These are phyloP conservation scores for Eragrostis tef DNA, from an alignment of 202 grass and related monocot genomes.

Conservation along the genomic window DNA sequence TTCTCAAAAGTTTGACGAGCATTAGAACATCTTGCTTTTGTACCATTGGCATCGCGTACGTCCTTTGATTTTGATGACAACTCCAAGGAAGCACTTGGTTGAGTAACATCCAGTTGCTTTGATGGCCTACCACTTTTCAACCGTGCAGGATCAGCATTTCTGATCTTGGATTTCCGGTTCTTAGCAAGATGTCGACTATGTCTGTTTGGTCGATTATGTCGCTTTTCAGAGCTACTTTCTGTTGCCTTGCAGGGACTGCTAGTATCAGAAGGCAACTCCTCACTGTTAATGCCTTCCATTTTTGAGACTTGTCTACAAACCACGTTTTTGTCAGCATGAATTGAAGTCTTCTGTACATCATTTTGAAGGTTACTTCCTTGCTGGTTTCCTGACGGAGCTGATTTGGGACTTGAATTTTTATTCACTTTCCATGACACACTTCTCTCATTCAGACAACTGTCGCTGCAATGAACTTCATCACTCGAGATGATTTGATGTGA, in stretches of 20 bases:
- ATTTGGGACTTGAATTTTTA: background rate
- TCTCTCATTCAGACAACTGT: background rate
- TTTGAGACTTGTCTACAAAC: background rate
- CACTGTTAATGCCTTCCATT: background rate
- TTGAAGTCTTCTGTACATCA: background rate
- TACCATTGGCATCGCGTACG: background rate
- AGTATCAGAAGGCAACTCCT: background rate
- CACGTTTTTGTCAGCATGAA: slow-evolving; percentile 4
- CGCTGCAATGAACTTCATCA: background rate
- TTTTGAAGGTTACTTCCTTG: background rate
- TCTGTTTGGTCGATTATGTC: background rate
- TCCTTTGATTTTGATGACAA: slow-evolving; percentile 6
- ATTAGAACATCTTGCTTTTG: background rate
- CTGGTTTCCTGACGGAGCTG: background rate
- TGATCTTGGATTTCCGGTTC: background rate
- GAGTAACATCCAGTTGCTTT: background rate
- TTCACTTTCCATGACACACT: too few relatives aligned
- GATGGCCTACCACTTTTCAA: background rate
- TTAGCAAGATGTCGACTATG: background rate
- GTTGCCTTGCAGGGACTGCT: background rate
- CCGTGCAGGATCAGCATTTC: background rate
- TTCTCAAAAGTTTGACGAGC: background rate
- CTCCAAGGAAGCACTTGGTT: background rate
- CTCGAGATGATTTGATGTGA: background rate
- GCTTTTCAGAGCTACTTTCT: background rate